These are phyloP conservation scores for Pelargonium myrrhifolium DNA, from an alignment of 441 rosid species.

Conservation along the genomic window DNA sequence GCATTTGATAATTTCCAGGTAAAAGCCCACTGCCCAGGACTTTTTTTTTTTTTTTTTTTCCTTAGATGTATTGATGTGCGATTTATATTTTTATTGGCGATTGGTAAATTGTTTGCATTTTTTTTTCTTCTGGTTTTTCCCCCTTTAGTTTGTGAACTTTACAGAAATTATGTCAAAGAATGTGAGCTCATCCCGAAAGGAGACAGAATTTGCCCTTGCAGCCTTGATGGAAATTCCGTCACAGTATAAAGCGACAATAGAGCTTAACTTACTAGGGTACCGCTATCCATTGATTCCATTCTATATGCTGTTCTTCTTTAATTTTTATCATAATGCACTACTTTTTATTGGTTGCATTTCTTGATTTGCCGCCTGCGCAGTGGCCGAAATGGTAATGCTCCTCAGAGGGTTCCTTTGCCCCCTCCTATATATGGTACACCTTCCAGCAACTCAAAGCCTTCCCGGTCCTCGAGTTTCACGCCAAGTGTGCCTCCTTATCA, in stretches of 20 bases:
- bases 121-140: constrained; percentile 12
- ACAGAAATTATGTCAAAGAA: constrained; percentile 78
- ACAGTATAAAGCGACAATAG: constrained; percentile 84
- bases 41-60: neutral
- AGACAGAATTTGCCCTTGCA: constrained; percentile 80
- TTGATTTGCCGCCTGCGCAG: constrained; percentile 25
- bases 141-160: constrained; percentile 76
- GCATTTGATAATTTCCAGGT: constrained; percentile 92
- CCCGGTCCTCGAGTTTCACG: constrained; percentile 49
- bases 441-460: constrained; percentile 31
- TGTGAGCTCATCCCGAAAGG: constrained; percentile 44
- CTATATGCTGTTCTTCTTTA: neutral
- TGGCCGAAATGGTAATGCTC: constrained; percentile 35
- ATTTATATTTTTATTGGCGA: neutral
- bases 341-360: neutral
- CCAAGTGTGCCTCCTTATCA: constrained; percentile 35
- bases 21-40: constrained; percentile 4
- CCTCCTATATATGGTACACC: constrained; percentile 55
- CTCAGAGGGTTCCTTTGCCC: constrained; percentile 65
- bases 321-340: neutral
- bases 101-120: neutral
- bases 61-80: neutral
- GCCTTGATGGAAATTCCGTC: constrained; percentile 93
- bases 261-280: constrained; percentile 76
- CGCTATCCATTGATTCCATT: neutral